Percentiles rank a stretch among this genome's conserved stretches.
Evolutionary conservation across 2,329 filamentous ascomycete species (phyloP).

Genomic region (Fusarium brevicatenulatum): DNA sequence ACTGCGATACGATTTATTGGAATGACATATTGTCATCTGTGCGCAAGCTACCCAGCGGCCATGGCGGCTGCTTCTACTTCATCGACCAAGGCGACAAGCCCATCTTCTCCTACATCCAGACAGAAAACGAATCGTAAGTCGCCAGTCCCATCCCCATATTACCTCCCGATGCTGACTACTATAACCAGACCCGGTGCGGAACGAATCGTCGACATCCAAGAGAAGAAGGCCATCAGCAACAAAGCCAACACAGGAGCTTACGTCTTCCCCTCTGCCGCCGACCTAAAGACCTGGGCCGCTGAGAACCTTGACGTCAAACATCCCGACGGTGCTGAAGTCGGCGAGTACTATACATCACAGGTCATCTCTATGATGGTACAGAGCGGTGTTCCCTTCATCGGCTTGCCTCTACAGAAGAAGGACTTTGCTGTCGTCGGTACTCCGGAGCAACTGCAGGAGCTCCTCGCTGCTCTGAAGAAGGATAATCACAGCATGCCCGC

Average conservation of each 20-base stretch:
- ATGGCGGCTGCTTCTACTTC: not conserved
- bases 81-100: not conserved
- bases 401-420: not conserved
- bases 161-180: accelerated
- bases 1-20: not conserved
- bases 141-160: accelerated
- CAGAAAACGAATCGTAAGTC: not conserved
- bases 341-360: not conserved
- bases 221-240: not conserved
- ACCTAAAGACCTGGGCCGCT: not conserved
- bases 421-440: not conserved
- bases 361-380: constrained; percentile 1
- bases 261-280: not conserved
- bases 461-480: not conserved
- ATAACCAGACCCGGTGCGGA: accelerated
- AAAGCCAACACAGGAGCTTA: not conserved
- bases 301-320: not conserved
- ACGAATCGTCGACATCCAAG: not conserved
- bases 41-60: not conserved
- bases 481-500: not conserved
- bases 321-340: not conserved
- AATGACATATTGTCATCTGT: not conserved
- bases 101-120: not conserved
- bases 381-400: not conserved
- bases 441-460: not conserved